Conservation (phyloP, 257 asterid genomes). For the Fraxinus americana region DNA sequence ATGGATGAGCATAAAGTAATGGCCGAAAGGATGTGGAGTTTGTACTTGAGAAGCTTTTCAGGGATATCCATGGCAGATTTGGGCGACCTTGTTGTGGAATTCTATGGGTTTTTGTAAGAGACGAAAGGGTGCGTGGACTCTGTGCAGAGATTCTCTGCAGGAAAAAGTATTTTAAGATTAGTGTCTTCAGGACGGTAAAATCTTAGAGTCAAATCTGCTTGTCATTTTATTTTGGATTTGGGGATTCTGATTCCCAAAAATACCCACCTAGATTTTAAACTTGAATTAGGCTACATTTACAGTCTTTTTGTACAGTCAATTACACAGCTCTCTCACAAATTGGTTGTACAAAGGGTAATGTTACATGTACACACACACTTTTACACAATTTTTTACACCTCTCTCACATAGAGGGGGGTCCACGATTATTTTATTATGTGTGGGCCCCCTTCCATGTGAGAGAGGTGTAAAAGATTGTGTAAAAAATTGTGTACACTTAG, state of each 20-base stretch:
- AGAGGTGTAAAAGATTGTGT: too few relatives aligned
- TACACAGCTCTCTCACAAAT: too few relatives aligned
- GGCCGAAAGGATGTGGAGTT: constrained; percentile 45
- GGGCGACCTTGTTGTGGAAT: not conserved
- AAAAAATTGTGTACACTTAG: too few relatives aligned
- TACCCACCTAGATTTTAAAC: constrained; percentile 6
- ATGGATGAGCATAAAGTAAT: constrained; percentile 22
- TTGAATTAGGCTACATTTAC: too few relatives aligned
- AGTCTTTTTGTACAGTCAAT: too few relatives aligned
- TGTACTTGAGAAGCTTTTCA: constrained; percentile 54
- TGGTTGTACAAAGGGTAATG: too few relatives aligned
- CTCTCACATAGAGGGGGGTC: too few relatives aligned
- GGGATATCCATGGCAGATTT: constrained; percentile 54
- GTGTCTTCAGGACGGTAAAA: constrained; percentile 25
- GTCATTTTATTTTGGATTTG: constrained; percentile 25
- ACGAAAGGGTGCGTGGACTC: not conserved
- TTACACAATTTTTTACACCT: too few relatives aligned
- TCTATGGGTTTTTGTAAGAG: not conserved
- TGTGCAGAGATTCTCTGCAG: constrained; percentile 56
- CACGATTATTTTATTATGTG: too few relatives aligned
- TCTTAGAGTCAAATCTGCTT: constrained; percentile 11
- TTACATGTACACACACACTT: too few relatives aligned
- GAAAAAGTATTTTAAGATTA: constrained; percentile 7
- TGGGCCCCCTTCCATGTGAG: too few relatives aligned
- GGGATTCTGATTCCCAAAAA: constrained; percentile 27